A percentile compares a stretch with the other conserved stretches of the same genome.
These are phyloP conservation scores for Talaromyces sp. DNA, from an alignment of 2,329 filamentous ascomycete genomes.

Conservation along the genomic window DNA sequence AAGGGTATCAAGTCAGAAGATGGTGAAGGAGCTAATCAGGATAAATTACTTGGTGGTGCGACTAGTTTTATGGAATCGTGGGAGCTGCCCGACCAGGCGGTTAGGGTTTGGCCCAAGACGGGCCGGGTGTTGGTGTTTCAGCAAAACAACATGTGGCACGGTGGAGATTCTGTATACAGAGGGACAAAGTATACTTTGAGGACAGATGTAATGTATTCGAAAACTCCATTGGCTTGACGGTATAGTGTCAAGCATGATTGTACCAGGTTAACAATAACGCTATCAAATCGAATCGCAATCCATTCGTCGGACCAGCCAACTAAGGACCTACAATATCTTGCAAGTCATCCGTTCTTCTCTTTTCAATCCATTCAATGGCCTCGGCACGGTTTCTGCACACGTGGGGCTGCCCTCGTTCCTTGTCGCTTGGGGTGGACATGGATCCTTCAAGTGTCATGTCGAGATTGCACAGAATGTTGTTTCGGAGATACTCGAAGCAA, in stretches of 20 bases:
- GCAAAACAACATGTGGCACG: conserved; percentile 51
- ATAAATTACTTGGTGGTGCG: conserved; percentile 49
- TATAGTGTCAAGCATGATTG: neutral
- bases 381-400: conserved; percentile 11
- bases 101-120: conserved; percentile 48
- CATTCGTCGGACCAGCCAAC: neutral
- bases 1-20: conserved; percentile 20
- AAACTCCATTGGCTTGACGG: neutral
- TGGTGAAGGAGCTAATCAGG: conserved; percentile 1
- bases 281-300: neutral
- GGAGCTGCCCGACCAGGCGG: conserved; percentile 30
- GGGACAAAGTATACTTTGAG: conserved; percentile 56
- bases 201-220: conserved; percentile 44
- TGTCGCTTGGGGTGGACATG: conserved; percentile 13
- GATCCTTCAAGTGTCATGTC: conserved; percentile 16
- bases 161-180: conserved; percentile 52
- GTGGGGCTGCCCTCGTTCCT: conserved; percentile 10
- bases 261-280: neutral
- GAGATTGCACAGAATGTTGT: conserved; percentile 13
- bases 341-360: conserved; percentile 14
- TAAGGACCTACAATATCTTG: conserved; percentile 16
- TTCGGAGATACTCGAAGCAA: conserved; percentile 14
- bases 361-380: conserved; percentile 13
- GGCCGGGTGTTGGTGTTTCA: conserved; percentile 57
- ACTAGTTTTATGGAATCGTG: conserved; percentile 48